A percentile compares a stretch with the other conserved stretches of the same genome.
Conservation (phyloP, 2,329 filamentous ascomycete species). For the Triangularia setosa region DNA sequence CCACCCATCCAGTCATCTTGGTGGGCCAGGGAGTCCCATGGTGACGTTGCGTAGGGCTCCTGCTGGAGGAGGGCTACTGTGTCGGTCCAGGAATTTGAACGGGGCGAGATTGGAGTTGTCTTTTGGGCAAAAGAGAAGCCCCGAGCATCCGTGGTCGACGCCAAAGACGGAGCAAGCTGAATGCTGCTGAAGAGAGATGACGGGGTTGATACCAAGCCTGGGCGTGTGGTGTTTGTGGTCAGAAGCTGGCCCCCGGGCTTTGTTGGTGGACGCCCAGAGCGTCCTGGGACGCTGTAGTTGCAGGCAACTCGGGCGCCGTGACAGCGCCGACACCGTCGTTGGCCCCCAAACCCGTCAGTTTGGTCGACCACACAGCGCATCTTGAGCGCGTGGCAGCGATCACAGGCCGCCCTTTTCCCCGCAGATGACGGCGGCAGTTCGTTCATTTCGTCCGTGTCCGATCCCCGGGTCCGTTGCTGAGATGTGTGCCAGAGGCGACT, state of each 20-base stretch:
- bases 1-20: too few relatives aligned
- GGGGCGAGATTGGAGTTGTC: too few relatives aligned
- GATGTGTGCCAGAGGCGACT: too few relatives aligned
- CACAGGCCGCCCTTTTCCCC: not conserved
- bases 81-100: too few relatives aligned
- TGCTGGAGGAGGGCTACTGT: too few relatives aligned
- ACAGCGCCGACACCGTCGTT: not conserved
- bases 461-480: too few relatives aligned
- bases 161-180: too few relatives aligned
- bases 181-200: not conserved
- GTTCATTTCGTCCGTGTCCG: too few relatives aligned
- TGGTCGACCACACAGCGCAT: not conserved
- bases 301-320: not conserved
- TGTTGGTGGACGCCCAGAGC: not conserved
- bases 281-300: conserved; percentile 1
- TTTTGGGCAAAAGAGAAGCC: too few relatives aligned
- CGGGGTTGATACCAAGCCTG: not conserved
- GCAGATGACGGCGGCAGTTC: not conserved
- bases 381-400: not conserved
- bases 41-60: too few relatives aligned
- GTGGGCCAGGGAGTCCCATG: too few relatives aligned
- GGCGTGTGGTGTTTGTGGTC: not conserved
- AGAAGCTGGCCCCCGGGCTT: not conserved
- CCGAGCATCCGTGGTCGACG: too few relatives aligned
- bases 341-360: not conserved